Percentiles rank a stretch among this genome's conserved stretches.
These are phyloP conservation scores for Chlamydomonas applanata DNA, from an alignment of 139 green algal genomes.

Conservation along the genomic window DNA sequence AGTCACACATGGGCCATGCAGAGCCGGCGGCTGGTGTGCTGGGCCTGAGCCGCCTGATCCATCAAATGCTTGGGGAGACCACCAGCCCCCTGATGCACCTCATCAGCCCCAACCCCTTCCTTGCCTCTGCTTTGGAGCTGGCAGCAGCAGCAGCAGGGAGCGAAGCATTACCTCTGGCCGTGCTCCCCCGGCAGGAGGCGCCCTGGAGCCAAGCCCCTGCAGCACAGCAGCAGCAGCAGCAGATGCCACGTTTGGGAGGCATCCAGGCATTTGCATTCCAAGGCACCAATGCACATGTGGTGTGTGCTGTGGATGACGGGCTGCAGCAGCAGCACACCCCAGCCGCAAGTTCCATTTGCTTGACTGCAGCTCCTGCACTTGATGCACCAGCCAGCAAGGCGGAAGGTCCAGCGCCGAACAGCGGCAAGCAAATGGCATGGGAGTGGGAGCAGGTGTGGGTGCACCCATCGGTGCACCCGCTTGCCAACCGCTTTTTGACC, in stretches of 20 bases:
- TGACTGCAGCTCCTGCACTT: too few species aligned
- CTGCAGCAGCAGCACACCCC: neutral
- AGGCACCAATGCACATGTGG: slow-evolving; percentile 49
- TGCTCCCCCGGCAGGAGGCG: too few species aligned
- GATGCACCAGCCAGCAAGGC: neutral
- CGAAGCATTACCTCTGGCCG: too few species aligned
- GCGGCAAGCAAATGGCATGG: neutral
- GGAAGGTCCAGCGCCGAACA: too few species aligned
- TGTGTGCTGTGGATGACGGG: slow-evolving; percentile 10
- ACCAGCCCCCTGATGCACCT: slow-evolving; percentile 48
- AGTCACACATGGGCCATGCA: slow-evolving; percentile 46
- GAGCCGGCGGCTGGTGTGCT: slow-evolving; percentile 63
- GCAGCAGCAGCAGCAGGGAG: neutral
- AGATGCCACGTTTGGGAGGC: slow-evolving; percentile 23
- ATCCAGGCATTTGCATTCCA: slow-evolving; percentile 55
- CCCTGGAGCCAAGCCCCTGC: too few species aligned
- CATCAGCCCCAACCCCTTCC: slow-evolving; percentile 50
- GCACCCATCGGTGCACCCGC: slow-evolving; percentile 25
- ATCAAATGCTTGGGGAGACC: slow-evolving; percentile 18
- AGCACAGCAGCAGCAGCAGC: slow-evolving; percentile 20
- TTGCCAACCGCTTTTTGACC: slow-evolving; percentile 1
- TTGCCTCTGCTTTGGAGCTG: slow-evolving; percentile 34
- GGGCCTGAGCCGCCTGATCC: slow-evolving; percentile 32
- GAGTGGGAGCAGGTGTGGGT: slow-evolving; percentile 20
- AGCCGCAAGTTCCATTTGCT: neutral